Evolutionary conservation across 139 green algal genomes (phyloP), one percentile per base, ranked within the genome.

Genomic region (Mesotaenium endlicherianum): DNA sequence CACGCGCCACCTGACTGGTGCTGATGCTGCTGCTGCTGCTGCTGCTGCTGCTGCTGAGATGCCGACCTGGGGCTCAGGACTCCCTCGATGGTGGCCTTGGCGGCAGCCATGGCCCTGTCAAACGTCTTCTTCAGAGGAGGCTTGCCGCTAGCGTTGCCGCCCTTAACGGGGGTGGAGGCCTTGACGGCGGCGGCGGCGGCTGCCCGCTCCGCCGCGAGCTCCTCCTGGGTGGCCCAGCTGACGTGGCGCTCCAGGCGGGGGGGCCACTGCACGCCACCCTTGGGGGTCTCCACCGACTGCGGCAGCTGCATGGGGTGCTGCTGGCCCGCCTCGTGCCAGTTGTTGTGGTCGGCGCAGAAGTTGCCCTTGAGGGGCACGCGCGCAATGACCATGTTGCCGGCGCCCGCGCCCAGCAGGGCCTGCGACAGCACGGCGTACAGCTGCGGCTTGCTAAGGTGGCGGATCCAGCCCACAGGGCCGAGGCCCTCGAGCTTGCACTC

Each of bases 341-440:
- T 44, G 30, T 34, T 34, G 42, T 72, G 60, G 31, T 72, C 31
- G 31, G 16, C n/a, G 31, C 60, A 72, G 36, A 72, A 72, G 30
- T 4, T 40, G 30, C 60, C 60, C 31, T 30, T 72, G 0, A 31
- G 34, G 0, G 60, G 60, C 2, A 72, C 60, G 31, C 34, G 31
- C 31, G 60, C 60, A 44, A 72, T 34, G 6, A 20, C 16, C n/a
- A 20, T 41, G 16, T 34, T 44, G n/a, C 60, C 60, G 0, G 42
- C 60, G 0, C 31, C 60, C 36, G 60, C 60, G 0, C 60, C 60
- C 30, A 72, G 60, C 5, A 72, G 31, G 31, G 34, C 60, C 60
- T 72, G 60, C 6, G 60, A 34, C 30, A 72, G 60, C 60, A 72
- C 60, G 8, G 60, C 60, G 36, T 72, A 72, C 1, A 72, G 60